Base-by-base conservation (phyloP, 2,329 filamentous ascomycete species). In the Talaromyces funiculosus region DNA sequence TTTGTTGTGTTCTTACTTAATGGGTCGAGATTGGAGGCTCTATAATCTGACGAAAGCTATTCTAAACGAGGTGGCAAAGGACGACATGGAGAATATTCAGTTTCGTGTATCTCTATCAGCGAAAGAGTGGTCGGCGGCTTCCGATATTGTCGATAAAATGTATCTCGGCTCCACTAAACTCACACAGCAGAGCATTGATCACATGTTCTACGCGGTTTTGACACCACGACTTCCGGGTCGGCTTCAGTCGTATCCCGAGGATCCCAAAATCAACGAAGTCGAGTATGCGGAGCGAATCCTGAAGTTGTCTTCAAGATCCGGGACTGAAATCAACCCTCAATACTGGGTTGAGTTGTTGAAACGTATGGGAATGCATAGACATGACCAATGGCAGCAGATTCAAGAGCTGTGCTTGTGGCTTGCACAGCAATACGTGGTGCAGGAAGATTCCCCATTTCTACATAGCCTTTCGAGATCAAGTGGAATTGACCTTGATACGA, bases 271-370 rank as follows among this genome's bases (percentile, higher is more conserved):
- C 20, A 77, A 74, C 42, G 77, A 78, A 64, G 63, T 74, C 53
- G 59, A 65, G 26, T 71, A 83, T 66, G 72, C 82, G 51, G 73
- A 80, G 3, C 79, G 78, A 31, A 69, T 82, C 20, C 73, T 81
- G 33, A 77, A 81, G 59, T 73, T 82, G 43, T 75, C 84, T 55
- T 71, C 77, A 62, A 73, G 71, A 40, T 79, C 78, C 18, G 72
- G 72, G 59, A 64, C 49, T 2, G 47, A 72, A 59, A 73, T 83
- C 24, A 73, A 73, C 22, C 71, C 76, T 3, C 71, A 64, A 26
- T 67, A 75, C 16, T 89, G 86, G 86, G 71, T 74, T 51, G 84
- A 87, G 67, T 74, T 86, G 9, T 67, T 88, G 43, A 82, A 82
- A 49, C 80, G 85, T 29, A 78, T 84, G 49, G 86, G 85, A 3